phyloP scores from a whole-genome alignment of 176 grass and related monocot genomes.

The Puya raimondii region DNA sequence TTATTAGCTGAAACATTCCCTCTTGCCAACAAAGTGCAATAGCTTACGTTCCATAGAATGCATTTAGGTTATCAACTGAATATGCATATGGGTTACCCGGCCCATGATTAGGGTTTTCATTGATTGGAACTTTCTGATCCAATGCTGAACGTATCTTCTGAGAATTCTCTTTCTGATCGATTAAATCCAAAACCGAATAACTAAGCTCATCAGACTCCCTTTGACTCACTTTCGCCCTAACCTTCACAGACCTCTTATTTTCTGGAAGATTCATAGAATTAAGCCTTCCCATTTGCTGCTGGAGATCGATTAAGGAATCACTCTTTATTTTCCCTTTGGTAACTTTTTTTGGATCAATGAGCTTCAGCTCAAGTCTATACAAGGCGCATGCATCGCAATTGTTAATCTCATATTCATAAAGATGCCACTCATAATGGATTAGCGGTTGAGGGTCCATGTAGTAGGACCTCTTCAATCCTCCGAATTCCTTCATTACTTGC shows the following conservation, averaged over 20 bases:
- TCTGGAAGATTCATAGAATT: conserved; percentile 12
- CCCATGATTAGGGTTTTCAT: conserved; percentile 1
- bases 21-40: neutral
- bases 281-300: conserved; percentile 23
- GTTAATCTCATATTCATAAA: conserved; percentile 25
- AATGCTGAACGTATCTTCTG: neutral
- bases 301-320: conserved; percentile 21
- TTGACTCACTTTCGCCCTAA: conserved; percentile 7
- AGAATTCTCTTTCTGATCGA: conserved; percentile 5
- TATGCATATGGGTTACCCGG: conserved; percentile 13
- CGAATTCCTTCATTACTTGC: conserved; percentile 23
- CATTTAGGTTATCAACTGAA: conserved; percentile 5
- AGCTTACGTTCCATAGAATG: conserved; percentile 2
- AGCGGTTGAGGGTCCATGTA: conserved; percentile 27
- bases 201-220: conserved; percentile 6
- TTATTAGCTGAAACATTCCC: neutral
- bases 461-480: conserved; percentile 22
- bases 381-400: conserved; percentile 17
- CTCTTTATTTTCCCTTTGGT: conserved; percentile 4
- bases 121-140: conserved; percentile 5
- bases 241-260: conserved; percentile 11
- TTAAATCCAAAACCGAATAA: neutral
- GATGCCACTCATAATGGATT: conserved; percentile 19
- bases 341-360: conserved; percentile 16
- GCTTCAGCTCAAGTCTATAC: conserved; percentile 21